Evolutionary conservation across 192 early-diverging fungal species (phyloP).

Genomic region (Coemansia sp.): DNA sequence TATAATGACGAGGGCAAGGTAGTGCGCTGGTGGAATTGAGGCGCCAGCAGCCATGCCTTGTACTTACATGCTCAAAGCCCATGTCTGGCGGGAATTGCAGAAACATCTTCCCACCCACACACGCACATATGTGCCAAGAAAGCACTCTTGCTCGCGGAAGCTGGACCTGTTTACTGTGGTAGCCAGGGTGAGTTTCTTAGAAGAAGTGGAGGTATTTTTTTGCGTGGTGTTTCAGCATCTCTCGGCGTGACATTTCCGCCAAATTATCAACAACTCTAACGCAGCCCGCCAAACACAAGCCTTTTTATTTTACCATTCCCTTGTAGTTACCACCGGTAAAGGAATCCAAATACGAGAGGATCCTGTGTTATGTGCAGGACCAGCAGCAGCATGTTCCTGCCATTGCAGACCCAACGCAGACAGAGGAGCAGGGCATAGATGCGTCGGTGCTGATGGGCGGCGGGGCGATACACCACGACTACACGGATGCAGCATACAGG

Average conservation of each 20-base stretch:
- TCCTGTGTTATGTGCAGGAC: constrained; percentile 48
- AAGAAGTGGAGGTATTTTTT: background rate
- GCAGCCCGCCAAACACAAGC: background rate
- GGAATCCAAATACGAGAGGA: constrained; percentile 56
- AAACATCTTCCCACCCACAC: constrained; percentile 2
- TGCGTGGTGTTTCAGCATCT: background rate
- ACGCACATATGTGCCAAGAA: background rate
- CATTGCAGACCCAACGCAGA: constrained; percentile 19
- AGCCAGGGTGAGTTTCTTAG: background rate
- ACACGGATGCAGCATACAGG: constrained; percentile 18
- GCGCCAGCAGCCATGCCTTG: background rate
- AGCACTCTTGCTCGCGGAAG: background rate
- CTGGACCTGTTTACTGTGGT: background rate
- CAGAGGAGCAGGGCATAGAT: constrained; percentile 32
- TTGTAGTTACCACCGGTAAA: constrained; percentile 53
- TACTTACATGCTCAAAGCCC: background rate
- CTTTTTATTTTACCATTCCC: background rate
- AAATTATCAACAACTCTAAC: background rate
- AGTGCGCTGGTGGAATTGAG: background rate
- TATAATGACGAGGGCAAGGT: background rate
- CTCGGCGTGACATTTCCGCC: background rate
- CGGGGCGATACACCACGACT: constrained; percentile 26
- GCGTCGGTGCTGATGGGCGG: constrained; percentile 42
- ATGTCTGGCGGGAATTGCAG: background rate
- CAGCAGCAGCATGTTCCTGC: constrained; percentile 52